A percentile compares a stretch with the other conserved stretches of the same genome.
Conservation (phyloP, 805 yeast genomes). For the Nakazawaea ernobii region DNA sequence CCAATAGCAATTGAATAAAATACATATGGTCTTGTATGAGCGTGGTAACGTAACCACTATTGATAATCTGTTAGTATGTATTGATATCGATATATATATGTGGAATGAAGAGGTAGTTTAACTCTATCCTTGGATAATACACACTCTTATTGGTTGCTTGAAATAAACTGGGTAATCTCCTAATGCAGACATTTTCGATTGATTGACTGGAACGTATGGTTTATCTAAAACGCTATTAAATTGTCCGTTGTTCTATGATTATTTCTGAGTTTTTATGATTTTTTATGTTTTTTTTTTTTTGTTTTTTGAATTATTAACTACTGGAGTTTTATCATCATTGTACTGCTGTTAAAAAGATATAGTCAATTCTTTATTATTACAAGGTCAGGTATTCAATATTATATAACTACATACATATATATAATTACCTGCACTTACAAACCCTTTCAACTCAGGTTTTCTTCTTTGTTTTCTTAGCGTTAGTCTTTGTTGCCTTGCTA, state of each 20-base stretch:
- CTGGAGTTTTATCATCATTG: too few species aligned
- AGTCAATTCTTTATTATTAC: not conserved
- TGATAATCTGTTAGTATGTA: not conserved
- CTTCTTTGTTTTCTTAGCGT: slow-evolving; percentile 1
- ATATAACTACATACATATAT: too few species aligned
- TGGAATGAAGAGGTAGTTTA: too few species aligned
- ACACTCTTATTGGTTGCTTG: slow-evolving; percentile 47
- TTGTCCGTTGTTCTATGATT: not conserved
- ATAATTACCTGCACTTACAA: too few species aligned
- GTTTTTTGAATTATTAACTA: too few species aligned
- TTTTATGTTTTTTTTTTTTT: not conserved
- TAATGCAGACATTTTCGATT: slow-evolving; percentile 4
- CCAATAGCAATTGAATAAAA: slow-evolving; percentile 64
- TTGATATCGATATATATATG: too few species aligned
- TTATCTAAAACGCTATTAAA: too few species aligned
- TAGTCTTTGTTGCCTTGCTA: not conserved
- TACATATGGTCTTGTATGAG: slow-evolving; percentile 71
- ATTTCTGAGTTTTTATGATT: not conserved
- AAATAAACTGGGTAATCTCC: slow-evolving; percentile 13
- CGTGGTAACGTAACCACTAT: slow-evolving; percentile 72
- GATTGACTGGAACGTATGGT: not conserved
- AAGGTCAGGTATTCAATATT: not conserved
- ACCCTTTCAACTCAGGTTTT: not conserved
- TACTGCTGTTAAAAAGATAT: too few species aligned
- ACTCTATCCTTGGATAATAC: slow-evolving; percentile 21